These are phyloP conservation scores for Exophiala phaeomuriformis DNA, from an alignment of 2,329 filamentous ascomycete species.

Conservation along the genomic window DNA sequence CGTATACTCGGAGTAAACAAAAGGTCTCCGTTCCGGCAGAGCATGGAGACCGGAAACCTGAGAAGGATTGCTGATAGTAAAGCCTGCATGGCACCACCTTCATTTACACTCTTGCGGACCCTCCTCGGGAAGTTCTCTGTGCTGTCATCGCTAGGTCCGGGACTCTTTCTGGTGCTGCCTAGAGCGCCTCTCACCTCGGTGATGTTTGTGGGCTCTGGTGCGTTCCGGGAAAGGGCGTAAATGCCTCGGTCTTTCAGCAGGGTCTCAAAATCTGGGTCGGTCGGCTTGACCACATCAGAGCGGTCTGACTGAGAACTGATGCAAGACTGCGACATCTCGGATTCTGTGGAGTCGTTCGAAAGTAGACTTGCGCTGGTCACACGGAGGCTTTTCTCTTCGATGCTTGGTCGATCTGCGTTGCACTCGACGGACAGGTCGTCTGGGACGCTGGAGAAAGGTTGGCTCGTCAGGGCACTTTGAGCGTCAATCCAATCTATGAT, in stretches of 20 bases:
- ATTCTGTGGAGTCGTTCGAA: neutral
- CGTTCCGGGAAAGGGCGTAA: neutral
- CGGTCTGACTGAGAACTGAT: neutral
- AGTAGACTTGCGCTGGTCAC: neutral
- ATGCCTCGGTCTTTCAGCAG: neutral
- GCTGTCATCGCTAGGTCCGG: too few species aligned
- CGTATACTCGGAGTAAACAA: too few species aligned
- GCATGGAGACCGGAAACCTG: too few species aligned
- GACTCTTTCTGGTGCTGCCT: neutral
- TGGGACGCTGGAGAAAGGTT: neutral
- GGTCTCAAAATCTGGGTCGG: neutral
- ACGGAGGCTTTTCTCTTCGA: neutral
- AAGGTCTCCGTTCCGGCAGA: too few species aligned
- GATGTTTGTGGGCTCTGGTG: neutral
- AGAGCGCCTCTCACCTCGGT: neutral
- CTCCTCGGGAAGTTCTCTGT: too few species aligned
- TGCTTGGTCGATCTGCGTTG: neutral
- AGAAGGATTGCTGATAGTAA: too few species aligned
- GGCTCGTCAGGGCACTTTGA: neutral
- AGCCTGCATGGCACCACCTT: too few species aligned
- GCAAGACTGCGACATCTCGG: neutral
- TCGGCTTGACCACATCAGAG: neutral
- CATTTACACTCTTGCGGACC: too few species aligned
- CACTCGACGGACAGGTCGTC: neutral
- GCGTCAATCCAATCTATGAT: neutral